phyloP scores from a whole-genome alignment of 2,329 filamentous ascomycete species.

The Fusarium keratoplasticum region DNA sequence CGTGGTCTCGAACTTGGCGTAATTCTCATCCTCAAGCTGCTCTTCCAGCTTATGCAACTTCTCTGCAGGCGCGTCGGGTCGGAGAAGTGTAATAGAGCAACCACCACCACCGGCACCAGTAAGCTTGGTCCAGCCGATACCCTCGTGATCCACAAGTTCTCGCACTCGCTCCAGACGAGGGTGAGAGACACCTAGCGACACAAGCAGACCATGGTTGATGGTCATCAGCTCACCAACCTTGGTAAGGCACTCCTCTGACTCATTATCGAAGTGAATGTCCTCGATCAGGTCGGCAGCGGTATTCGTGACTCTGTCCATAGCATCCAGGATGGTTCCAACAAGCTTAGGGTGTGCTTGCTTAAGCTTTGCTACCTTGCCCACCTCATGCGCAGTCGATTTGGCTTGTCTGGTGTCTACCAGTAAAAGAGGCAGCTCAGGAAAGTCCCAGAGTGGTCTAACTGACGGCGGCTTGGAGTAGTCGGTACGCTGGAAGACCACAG shows the following conservation, averaged over 20 bases:
- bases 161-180: slow-evolving; percentile 91
- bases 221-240: slow-evolving; percentile 88
- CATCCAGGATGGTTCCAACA: slow-evolving; percentile 83
- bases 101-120: slow-evolving; percentile 96
- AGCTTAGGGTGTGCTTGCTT: slow-evolving; percentile 79
- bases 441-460: slow-evolving; percentile 83
- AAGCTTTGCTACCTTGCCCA: slow-evolving; percentile 84
- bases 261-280: slow-evolving; percentile 74
- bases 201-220: slow-evolving; percentile 92
- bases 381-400: slow-evolving; percentile 87
- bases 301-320: slow-evolving; percentile 80
- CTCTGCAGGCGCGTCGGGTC: slow-evolving; percentile 69
- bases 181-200: slow-evolving; percentile 94
- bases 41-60: slow-evolving; percentile 73
- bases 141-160: slow-evolving; percentile 88
- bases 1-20: slow-evolving; percentile 87
- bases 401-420: slow-evolving; percentile 90
- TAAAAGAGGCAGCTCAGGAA: slow-evolving; percentile 91
- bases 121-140: slow-evolving; percentile 96
- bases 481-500: slow-evolving; percentile 86
- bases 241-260: slow-evolving; percentile 72
- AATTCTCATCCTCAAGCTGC: slow-evolving; percentile 77
- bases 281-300: slow-evolving; percentile 66
- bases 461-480: slow-evolving; percentile 82
- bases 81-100: slow-evolving; percentile 92